phyloP scores from a whole-genome alignment of 2,329 filamentous ascomycete genomes.

The Didymella pomorum region DNA sequence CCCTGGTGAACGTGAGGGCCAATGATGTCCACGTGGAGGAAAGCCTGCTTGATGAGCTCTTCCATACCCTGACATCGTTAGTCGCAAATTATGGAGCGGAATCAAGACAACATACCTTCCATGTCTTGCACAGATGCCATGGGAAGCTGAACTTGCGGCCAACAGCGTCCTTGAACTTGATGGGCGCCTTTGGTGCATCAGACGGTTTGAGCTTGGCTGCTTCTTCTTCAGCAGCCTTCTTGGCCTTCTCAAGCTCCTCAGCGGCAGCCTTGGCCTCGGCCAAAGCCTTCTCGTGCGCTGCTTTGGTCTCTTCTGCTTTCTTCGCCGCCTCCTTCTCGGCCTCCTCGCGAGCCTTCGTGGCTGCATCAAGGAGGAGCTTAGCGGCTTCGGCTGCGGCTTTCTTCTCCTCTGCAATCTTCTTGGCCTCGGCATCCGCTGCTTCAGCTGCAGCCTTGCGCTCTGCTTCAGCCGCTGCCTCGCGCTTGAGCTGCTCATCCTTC shows the following conservation, averaged over 20 bases:
- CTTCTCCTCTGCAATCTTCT: conserved; percentile 60
- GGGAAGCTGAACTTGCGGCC: conserved; percentile 44
- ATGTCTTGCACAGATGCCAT: conserved; percentile 39
- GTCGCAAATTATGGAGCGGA: conserved; percentile 66
- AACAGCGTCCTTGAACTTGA: conserved; percentile 45
- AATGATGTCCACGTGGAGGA: conserved; percentile 57
- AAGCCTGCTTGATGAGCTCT: conserved; percentile 59
- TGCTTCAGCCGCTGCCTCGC: conserved; percentile 46
- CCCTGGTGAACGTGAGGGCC: conserved; percentile 56
- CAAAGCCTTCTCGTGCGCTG: conserved; percentile 59
- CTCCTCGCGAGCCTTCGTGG: conserved; percentile 43
- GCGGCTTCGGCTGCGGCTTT: conserved; percentile 49
- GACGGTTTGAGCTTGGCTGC: conserved; percentile 53
- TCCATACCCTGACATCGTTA: conserved; percentile 62
- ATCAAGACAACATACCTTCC: conserved; percentile 55
- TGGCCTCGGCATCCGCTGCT: conserved; percentile 58
- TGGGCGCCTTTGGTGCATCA: conserved; percentile 57
- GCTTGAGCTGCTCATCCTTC: conserved; percentile 51
- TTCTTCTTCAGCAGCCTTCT: conserved; percentile 58
- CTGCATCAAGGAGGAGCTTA: conserved; percentile 39
- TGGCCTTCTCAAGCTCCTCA: conserved; percentile 57
- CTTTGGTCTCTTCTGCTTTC: conserved; percentile 51
- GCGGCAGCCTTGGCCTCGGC: conserved; percentile 54
- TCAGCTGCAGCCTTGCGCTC: conserved; percentile 55
- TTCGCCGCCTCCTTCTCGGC: conserved; percentile 42